Evolutionary conservation across 345 rosid genomes (phyloP).

Genomic region (Eucalyptus rudis): DNA sequence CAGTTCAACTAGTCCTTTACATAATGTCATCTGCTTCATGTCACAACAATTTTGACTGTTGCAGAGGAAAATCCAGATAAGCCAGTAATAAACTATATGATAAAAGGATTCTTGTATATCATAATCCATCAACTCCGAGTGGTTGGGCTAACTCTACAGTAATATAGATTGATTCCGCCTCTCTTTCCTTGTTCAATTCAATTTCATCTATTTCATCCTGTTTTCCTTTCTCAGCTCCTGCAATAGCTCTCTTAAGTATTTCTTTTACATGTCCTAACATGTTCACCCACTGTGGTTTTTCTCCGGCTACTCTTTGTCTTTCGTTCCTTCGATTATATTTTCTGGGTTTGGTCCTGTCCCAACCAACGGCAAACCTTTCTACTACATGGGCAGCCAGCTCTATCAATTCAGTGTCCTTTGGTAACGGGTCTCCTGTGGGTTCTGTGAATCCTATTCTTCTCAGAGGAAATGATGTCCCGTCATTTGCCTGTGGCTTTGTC

Average conservation of each 20-base stretch:
- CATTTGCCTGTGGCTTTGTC: not conserved
- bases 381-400: not conserved
- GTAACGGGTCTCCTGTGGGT: not conserved
- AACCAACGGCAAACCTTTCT: not conserved
- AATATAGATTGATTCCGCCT: not conserved
- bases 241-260: not conserved
- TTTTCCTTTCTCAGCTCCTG: not conserved
- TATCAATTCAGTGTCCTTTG: not conserved
- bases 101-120: not conserved
- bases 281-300: not conserved
- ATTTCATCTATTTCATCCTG: not conserved
- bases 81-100: not conserved
- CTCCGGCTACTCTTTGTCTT: not conserved
- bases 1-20: not conserved
- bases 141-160: not conserved
- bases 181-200: not conserved
- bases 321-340: not conserved
- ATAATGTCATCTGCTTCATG: not conserved
- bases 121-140: not conserved
- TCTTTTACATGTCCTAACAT: not conserved
- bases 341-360: not conserved
- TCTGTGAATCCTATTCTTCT: not conserved
- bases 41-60: not conserved
- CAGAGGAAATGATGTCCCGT: not conserved
- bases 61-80: not conserved